Conservation (phyloP, 176 grass and related monocot genomes). For the Otatea glauca region DNA sequence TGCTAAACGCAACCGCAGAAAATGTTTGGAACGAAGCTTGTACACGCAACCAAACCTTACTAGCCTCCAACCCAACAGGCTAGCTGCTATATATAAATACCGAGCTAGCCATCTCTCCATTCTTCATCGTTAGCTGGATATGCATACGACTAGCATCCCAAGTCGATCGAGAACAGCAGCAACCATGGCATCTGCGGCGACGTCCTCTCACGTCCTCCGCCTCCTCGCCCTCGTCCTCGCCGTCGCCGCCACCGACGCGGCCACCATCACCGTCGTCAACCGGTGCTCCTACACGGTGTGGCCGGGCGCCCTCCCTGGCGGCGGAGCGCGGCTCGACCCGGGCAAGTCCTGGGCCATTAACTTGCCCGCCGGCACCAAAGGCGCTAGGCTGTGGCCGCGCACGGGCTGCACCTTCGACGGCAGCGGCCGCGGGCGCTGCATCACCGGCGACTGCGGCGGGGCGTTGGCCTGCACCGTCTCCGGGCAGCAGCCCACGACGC, state of each 20-base stretch:
- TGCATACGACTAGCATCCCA: neutral
- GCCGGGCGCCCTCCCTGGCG: conserved; percentile 17
- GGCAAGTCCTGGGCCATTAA: conserved; percentile 46
- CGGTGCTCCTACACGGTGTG: neutral
- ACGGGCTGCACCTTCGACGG: conserved; percentile 61
- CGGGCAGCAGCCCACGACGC: conserved; percentile 52
- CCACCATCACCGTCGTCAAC: neutral
- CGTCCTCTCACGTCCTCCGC: neutral
- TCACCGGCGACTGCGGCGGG: conserved; percentile 60
- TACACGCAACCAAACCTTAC: too few relatives aligned
- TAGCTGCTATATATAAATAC: too few relatives aligned
- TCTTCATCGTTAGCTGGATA: too few relatives aligned
- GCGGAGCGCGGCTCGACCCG: conserved; percentile 41
- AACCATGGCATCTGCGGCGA: neutral
- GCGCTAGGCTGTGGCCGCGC: conserved; percentile 56
- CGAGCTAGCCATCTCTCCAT: too few relatives aligned
- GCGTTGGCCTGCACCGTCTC: conserved; percentile 50
- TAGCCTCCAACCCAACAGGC: too few relatives aligned
- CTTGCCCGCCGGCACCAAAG: conserved; percentile 32
- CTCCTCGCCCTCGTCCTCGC: neutral
- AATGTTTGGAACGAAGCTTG: too few relatives aligned
- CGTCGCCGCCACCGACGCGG: neutral
- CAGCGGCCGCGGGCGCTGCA: conserved; percentile 45
- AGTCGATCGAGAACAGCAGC: neutral
- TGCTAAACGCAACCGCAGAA: too few relatives aligned